Evolutionary conservation across 2,329 filamentous ascomycete genomes (phyloP).

Genomic region (Orbilia quercus): DNA sequence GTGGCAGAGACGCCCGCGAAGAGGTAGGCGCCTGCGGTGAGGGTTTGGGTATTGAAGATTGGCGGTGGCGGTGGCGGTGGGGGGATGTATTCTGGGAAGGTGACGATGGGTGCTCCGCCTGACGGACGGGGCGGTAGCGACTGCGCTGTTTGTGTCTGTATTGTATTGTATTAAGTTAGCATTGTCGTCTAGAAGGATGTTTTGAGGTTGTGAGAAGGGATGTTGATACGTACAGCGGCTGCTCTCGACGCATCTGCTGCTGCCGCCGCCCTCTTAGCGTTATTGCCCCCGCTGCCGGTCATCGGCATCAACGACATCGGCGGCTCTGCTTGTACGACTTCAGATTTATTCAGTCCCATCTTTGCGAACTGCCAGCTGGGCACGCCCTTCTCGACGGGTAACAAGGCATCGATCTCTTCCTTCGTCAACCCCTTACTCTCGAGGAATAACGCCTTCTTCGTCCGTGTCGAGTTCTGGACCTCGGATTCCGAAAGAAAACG

Average conservation of each 20-base stretch:
- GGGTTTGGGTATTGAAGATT: constrained; percentile 71
- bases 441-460: constrained; percentile 40
- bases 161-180: constrained; percentile 5
- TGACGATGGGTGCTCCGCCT: constrained; percentile 69
- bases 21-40: constrained; percentile 72
- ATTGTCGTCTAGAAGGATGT: background rate
- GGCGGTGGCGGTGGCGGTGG: constrained; percentile 70
- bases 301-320: constrained; percentile 46
- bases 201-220: no score
- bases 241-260: constrained; percentile 13
- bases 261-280: constrained; percentile 6
- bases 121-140: constrained; percentile 62
- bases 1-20: constrained; percentile 71
- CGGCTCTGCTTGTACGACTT: constrained; percentile 49
- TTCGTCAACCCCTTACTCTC: constrained; percentile 55
- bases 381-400: constrained; percentile 48
- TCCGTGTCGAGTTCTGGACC: constrained; percentile 50
- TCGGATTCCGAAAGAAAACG: constrained; percentile 51
- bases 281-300: constrained; percentile 24
- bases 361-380: constrained; percentile 50
- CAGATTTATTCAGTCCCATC: constrained; percentile 20
- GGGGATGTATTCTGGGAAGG: constrained; percentile 75
- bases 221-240: constrained; percentile 25
- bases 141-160: constrained; percentile 61
- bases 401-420: constrained; percentile 42